phyloP scores from a whole-genome alignment of 192 early-diverging fungal species.

The Podila horticola region DNA sequence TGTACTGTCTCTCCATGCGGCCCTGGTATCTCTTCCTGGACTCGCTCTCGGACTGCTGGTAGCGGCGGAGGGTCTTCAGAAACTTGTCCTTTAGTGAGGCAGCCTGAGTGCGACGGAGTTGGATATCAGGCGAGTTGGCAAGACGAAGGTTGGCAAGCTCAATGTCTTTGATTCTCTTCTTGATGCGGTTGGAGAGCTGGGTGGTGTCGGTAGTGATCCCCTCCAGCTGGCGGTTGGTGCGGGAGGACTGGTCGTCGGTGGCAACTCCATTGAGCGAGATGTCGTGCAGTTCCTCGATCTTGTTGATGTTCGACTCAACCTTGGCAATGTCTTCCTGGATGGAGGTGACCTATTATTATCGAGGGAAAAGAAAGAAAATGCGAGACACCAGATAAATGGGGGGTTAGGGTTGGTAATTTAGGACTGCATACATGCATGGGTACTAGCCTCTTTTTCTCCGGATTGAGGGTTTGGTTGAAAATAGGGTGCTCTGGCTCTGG shows the following conservation, averaged over 20 bases:
- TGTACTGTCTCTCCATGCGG: constrained; percentile 84
- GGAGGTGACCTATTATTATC: constrained; percentile 24
- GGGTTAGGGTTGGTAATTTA: too few species aligned
- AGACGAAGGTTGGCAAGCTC: constrained; percentile 34
- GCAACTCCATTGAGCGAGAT: constrained; percentile 47
- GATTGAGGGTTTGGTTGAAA: neutral
- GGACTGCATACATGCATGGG: neutral
- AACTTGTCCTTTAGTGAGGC: constrained; percentile 68
- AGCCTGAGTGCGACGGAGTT: constrained; percentile 53
- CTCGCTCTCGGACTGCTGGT: constrained; percentile 80
- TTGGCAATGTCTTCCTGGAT: constrained; percentile 37
- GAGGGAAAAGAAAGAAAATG: neutral
- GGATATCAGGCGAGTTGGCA: constrained; percentile 24
- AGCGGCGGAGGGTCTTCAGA: constrained; percentile 75
- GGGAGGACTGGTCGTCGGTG: constrained; percentile 32
- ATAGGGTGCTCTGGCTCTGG: constrained; percentile 5
- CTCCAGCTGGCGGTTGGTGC: constrained; percentile 47
- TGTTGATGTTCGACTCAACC: constrained; percentile 45
- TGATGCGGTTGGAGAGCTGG: constrained; percentile 50
- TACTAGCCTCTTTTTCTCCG: neutral
- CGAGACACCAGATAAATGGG: neutral
- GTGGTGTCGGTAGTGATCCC: constrained; percentile 40
- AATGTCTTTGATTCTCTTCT: constrained; percentile 60
- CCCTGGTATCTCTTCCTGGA: constrained; percentile 88
- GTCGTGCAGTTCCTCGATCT: constrained; percentile 50